Conservation (phyloP, 2,329 filamentous ascomycete species). For the Beauveria scarabaeidicola region DNA sequence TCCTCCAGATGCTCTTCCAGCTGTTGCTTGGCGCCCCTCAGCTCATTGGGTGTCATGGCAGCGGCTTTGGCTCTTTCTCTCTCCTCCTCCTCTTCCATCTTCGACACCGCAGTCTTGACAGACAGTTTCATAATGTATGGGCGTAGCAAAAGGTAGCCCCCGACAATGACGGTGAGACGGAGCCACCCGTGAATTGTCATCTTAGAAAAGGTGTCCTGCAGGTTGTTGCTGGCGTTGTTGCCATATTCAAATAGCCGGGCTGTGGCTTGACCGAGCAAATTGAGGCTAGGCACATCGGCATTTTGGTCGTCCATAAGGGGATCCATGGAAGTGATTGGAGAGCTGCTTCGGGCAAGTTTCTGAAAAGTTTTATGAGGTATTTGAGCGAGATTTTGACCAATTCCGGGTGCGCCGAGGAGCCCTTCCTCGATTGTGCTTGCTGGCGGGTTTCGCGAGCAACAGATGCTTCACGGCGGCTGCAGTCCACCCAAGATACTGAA, state of each 20-base stretch:
- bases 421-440: neutral
- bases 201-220: constrained; percentile 38
- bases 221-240: constrained; percentile 37
- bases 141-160: constrained; percentile 64
- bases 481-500: neutral
- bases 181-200: constrained; percentile 51
- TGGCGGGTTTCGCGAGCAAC: neutral
- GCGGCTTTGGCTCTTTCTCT: constrained; percentile 46
- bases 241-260: constrained; percentile 28
- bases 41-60: constrained; percentile 55
- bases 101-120: constrained; percentile 52
- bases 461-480: neutral
- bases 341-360: constrained; percentile 14
- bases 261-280: constrained; percentile 24
- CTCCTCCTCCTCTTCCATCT: constrained; percentile 51
- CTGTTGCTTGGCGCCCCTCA: constrained; percentile 49
- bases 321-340: constrained; percentile 2
- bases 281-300: constrained; percentile 22
- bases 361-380: constrained; percentile 3
- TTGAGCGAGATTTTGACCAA: neutral
- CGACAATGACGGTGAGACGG: constrained; percentile 61
- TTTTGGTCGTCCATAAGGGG: constrained; percentile 20
- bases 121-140: constrained; percentile 65
- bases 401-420: neutral
- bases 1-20: constrained; percentile 45